Evolutionary conservation across 2,329 filamentous ascomycete genomes (phyloP).

Genomic region (Pseudocercospora cruenta): DNA sequence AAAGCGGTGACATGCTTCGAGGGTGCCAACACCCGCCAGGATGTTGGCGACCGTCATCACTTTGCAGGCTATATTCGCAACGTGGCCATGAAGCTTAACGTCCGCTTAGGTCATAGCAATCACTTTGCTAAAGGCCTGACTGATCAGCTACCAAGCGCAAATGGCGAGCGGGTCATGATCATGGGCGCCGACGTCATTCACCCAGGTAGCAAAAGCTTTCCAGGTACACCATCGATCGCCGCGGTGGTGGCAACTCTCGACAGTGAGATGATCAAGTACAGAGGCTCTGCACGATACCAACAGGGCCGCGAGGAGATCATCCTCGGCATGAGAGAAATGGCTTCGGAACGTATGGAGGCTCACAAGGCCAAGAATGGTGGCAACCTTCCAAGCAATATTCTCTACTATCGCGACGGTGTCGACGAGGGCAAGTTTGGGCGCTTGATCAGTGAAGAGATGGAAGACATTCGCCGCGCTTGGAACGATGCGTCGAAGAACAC

Average conservation of each 20-base stretch:
- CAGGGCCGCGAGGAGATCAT: slow-evolving; percentile 36
- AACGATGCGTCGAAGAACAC: slow-evolving; percentile 14
- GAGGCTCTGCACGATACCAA: slow-evolving; percentile 44
- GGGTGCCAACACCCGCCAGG: background rate
- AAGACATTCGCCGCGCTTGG: slow-evolving; percentile 3
- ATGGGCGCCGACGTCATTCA: slow-evolving; percentile 52
- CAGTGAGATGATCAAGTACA: slow-evolving; percentile 35
- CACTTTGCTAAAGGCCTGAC: background rate
- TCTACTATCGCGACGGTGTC: slow-evolving; percentile 45
- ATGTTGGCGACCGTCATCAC: background rate
- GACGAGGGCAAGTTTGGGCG: slow-evolving; percentile 38
- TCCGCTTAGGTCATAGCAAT: background rate
- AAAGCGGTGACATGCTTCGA: background rate
- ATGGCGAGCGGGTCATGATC: slow-evolving; percentile 33
- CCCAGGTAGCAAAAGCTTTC: slow-evolving; percentile 33
- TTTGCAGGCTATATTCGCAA: background rate
- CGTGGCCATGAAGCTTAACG: slow-evolving; percentile 1
- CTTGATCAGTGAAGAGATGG: slow-evolving; percentile 13
- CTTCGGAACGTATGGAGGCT: slow-evolving; percentile 32
- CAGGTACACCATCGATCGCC: slow-evolving; percentile 44
- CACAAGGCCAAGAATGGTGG: slow-evolving; percentile 22
- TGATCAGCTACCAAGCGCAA: background rate
- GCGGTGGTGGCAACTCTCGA: slow-evolving; percentile 48
- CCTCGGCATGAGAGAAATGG: slow-evolving; percentile 34
- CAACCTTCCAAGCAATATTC: slow-evolving; percentile 21